Evolutionary conservation across 139 green algal species (phyloP), one percentile per base, ranked within the genome.

Genomic region (Chlamydomonas schloesseri): DNA sequence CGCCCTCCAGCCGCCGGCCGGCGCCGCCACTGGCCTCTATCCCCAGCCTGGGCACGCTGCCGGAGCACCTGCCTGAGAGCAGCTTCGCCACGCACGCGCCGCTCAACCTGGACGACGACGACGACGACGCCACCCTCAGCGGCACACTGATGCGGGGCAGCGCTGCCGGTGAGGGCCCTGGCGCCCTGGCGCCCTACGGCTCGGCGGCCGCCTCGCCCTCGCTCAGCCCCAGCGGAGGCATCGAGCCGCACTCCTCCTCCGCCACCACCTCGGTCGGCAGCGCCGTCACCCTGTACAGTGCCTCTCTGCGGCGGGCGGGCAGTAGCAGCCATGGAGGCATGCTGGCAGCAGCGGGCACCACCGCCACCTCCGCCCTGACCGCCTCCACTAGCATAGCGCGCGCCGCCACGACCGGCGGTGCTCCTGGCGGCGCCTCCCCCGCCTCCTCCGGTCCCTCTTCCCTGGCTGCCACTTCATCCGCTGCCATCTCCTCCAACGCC

Each of bases 51-150:
- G 46, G 79, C 23, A n/a, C 79, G n/a, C 79, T 85, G 65, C 42
- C 42, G 42, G 42, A 50, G 42, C 47, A 68, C 64, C 79, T 85
- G 21, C 79, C 79, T 4, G 79, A 76, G 67, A 85, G 79, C 79
- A 77, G 65, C 79, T 85, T 85, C 28, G 79, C 79, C 18, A 85
- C 65, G 3, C n/a, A 85, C 50, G 79, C 79, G 31, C 79, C 65
- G 0, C 47, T 77, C 14, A n/a, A 85, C 33, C 33, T 85, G 67
- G 79, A 85, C 20, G 79, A 85, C 9, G 78, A 84, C 29, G 79
- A 78, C 8, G 71, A 85, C 18, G 79, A 76, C 10, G 58, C n/a
- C 73, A 17, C 26, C 62, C 26, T 14, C 62, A 23, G 26, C 26
- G 62, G 62, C 55, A 50, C 42, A 5, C 55, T 26, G 21, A 2